Evolutionary conservation across 2,329 filamentous ascomycete species (phyloP).

Genomic region (Sporothrix pallida): DNA sequence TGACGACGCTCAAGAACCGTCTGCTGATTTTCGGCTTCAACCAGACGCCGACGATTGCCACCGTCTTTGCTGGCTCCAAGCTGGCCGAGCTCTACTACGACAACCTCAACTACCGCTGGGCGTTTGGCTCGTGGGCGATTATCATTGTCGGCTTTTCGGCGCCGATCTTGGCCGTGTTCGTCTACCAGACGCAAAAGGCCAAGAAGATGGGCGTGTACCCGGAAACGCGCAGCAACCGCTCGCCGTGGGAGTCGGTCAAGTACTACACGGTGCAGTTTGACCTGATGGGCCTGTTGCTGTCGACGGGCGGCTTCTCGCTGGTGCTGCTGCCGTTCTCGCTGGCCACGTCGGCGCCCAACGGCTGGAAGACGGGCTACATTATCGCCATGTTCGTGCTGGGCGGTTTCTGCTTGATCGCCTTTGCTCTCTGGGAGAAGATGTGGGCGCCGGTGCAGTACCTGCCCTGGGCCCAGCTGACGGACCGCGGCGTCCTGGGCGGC

Average conservation of each 20-base stretch:
- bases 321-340: slow-evolving; percentile 73
- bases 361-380: slow-evolving; percentile 52
- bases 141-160: slow-evolving; percentile 64
- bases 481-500: slow-evolving; percentile 51
- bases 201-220: slow-evolving; percentile 57
- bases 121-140: slow-evolving; percentile 69
- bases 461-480: slow-evolving; percentile 52
- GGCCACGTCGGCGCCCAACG: slow-evolving; percentile 48
- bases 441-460: slow-evolving; percentile 49
- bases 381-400: slow-evolving; percentile 51
- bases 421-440: slow-evolving; percentile 49
- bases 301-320: slow-evolving; percentile 64
- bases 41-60: slow-evolving; percentile 69
- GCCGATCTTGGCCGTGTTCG: slow-evolving; percentile 62
- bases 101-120: slow-evolving; percentile 68
- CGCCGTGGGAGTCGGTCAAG: slow-evolving; percentile 51
- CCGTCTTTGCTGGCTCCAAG: slow-evolving; percentile 65
- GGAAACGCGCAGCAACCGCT: slow-evolving; percentile 51
- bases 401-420: slow-evolving; percentile 46
- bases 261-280: slow-evolving; percentile 68
- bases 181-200: slow-evolving; percentile 66
- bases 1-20: slow-evolving; percentile 68
- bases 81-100: slow-evolving; percentile 59
- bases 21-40: slow-evolving; percentile 68
- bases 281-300: slow-evolving; percentile 66